A percentile compares a stretch with the other conserved stretches of the same genome.
phyloP scores from a whole-genome alignment of 1,139 yeast species.

The Suhomyces bokatorum region DNA sequence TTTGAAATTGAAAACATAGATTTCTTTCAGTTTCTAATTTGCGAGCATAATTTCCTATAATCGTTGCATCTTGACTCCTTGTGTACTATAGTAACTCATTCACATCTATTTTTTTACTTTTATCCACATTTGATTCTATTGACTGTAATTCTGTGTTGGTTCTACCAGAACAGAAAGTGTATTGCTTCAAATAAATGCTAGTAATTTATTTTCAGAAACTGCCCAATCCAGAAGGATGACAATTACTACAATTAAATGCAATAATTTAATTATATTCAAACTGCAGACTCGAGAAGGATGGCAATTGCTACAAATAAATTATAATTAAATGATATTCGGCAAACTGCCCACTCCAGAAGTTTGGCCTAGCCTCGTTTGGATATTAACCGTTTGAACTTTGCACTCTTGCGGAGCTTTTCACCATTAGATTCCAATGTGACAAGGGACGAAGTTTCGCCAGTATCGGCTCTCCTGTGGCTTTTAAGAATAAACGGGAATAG shows the following conservation, averaged over 20 bases:
- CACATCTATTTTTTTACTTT: constrained; percentile 11
- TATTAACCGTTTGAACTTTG: background rate
- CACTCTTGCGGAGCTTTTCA: background rate
- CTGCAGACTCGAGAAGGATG: too few relatives aligned
- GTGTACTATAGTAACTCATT: constrained; percentile 12
- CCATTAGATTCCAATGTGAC: background rate
- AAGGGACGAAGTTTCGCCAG: background rate
- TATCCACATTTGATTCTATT: constrained; percentile 7
- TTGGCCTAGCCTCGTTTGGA: background rate
- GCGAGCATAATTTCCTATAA: constrained; percentile 7
- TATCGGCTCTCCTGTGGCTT: background rate
- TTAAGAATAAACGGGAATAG: background rate
- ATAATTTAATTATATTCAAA: too few relatives aligned
- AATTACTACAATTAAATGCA: too few relatives aligned
- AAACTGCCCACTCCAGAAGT: too few relatives aligned
- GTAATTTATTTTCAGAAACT: too few relatives aligned
- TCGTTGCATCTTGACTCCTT: constrained; percentile 11
- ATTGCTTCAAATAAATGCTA: too few relatives aligned
- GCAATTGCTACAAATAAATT: too few relatives aligned
- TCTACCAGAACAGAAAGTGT: background rate
- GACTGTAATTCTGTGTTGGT: background rate
- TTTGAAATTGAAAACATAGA: constrained; percentile 11
- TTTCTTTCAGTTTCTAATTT: constrained; percentile 11
- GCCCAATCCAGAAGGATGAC: too few relatives aligned
- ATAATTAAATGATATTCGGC: too few relatives aligned